These are phyloP conservation scores for Ceratonia siliqua DNA, from an alignment of 306 rosid species.

Conservation along the genomic window DNA sequence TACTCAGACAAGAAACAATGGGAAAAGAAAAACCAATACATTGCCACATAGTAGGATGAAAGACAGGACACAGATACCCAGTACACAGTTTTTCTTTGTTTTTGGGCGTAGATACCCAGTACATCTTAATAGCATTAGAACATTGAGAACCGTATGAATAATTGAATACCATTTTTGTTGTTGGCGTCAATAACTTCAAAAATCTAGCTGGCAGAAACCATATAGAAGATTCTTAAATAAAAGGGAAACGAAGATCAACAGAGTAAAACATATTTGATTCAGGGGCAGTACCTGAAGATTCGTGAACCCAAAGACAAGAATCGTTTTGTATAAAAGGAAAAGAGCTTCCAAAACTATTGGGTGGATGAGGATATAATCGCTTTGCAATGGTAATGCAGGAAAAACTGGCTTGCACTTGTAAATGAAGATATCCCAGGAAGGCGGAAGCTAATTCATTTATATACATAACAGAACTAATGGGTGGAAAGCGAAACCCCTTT, in stretches of 20 bases:
- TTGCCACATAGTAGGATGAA: not conserved
- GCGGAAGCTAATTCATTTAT: constrained; percentile 23
- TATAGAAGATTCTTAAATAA: not conserved
- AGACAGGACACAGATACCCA: not conserved
- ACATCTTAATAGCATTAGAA: not conserved
- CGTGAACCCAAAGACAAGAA: constrained; percentile 26
- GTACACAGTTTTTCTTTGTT: not conserved
- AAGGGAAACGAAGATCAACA: constrained; percentile 10
- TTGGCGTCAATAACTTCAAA: not conserved
- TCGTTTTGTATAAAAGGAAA: constrained; percentile 4
- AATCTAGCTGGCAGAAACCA: not conserved
- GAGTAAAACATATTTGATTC: not conserved
- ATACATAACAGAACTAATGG: not conserved
- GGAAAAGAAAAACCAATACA: not conserved
- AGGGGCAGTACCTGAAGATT: constrained; percentile 50
- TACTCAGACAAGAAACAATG: not conserved
- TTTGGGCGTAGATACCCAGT: not conserved
- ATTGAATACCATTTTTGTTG: not conserved
- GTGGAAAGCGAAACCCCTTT: not conserved
- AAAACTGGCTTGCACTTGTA: constrained; percentile 17
- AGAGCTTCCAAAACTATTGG: constrained; percentile 12
- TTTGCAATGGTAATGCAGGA: constrained; percentile 1
- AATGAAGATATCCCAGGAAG: constrained; percentile 2
- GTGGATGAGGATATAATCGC: not conserved
- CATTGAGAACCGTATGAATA: constrained; percentile 25